Conservation (phyloP, 2,329 filamentous ascomycete species). For the Pestalotiopsis sp. region DNA sequence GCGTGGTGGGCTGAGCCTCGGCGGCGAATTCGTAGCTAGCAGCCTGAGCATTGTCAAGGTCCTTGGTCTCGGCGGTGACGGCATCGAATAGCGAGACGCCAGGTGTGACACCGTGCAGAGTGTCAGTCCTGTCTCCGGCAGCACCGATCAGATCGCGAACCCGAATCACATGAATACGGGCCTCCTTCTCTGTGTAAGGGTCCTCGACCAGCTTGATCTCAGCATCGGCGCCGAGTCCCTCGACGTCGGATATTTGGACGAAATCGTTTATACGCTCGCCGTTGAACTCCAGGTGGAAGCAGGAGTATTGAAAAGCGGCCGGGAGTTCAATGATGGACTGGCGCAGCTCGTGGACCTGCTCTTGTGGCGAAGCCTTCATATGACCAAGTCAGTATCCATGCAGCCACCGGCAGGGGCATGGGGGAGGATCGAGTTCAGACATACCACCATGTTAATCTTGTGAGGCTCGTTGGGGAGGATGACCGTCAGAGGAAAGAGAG, state of each 20-base stretch:
- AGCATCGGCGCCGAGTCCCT: slow-evolving; percentile 75
- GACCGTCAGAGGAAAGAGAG: slow-evolving; percentile 68
- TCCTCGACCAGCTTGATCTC: slow-evolving; percentile 86
- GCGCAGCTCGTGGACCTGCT: slow-evolving; percentile 95
- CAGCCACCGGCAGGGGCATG: neutral
- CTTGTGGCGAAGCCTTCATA: slow-evolving; percentile 80
- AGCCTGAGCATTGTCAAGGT: slow-evolving; percentile 39
- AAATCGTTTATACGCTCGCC: slow-evolving; percentile 94
- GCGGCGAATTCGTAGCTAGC: slow-evolving; percentile 74
- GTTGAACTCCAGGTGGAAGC: slow-evolving; percentile 94
- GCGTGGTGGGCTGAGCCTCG: slow-evolving; percentile 66
- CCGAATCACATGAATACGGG: slow-evolving; percentile 88
- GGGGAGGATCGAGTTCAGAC: slow-evolving; percentile 29
- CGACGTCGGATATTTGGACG: slow-evolving; percentile 86
- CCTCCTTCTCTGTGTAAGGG: slow-evolving; percentile 98
- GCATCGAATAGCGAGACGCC: slow-evolving; percentile 87
- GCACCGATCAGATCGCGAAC: slow-evolving; percentile 93
- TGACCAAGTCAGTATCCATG: slow-evolving; percentile 13
- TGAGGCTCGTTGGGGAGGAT: slow-evolving; percentile 79
- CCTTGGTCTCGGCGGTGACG: slow-evolving; percentile 54
- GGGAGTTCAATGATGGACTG: slow-evolving; percentile 96
- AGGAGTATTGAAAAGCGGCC: slow-evolving; percentile 93
- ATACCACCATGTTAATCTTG: slow-evolving; percentile 84
- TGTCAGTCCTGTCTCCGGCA: slow-evolving; percentile 84
- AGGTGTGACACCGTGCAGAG: slow-evolving; percentile 81